These are phyloP conservation scores for Hericium rajendrae DNA, from an alignment of 768 basidiomycete genomes.

Conservation along the genomic window DNA sequence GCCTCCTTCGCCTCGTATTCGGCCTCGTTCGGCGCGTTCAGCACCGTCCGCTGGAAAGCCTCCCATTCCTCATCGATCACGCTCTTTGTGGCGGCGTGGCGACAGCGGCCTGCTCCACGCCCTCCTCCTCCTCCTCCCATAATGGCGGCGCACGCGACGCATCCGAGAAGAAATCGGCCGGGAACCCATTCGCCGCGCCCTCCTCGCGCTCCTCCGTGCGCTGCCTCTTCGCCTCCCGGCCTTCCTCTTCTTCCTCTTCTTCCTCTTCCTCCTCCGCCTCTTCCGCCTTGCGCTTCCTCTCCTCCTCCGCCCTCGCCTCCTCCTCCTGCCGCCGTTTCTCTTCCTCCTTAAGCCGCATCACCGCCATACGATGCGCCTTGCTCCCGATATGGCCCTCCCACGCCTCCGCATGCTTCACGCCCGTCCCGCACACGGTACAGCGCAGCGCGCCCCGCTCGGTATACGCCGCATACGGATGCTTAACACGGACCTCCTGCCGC, in stretches of 20 bases:
- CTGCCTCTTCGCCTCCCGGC: constrained; percentile 20
- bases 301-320: constrained; percentile 21
- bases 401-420: constrained; percentile 69
- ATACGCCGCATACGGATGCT: constrained; percentile 69
- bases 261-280: constrained; percentile 27
- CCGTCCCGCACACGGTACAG: constrained; percentile 52
- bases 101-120: constrained; percentile 12
- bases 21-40: constrained; percentile 23
- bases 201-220: constrained; percentile 22
- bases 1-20: constrained; percentile 27
- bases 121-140: constrained; percentile 28
- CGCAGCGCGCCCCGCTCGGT: constrained; percentile 55
- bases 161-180: constrained; percentile 77
- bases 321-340: constrained; percentile 31
- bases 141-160: constrained; percentile 40
- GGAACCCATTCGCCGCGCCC: constrained; percentile 29
- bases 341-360: constrained; percentile 47
- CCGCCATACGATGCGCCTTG: constrained; percentile 66
- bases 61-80: constrained; percentile 66
- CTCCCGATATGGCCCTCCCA: constrained; percentile 84
- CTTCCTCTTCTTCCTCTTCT: constrained; percentile 8
- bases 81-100: constrained; percentile 14
- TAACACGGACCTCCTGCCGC: constrained; percentile 61
- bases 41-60: constrained; percentile 56
- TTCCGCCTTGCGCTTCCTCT: constrained; percentile 24